Base-by-base conservation (phyloP, 805 yeast species). In the Barnettozyma populi region DNA sequence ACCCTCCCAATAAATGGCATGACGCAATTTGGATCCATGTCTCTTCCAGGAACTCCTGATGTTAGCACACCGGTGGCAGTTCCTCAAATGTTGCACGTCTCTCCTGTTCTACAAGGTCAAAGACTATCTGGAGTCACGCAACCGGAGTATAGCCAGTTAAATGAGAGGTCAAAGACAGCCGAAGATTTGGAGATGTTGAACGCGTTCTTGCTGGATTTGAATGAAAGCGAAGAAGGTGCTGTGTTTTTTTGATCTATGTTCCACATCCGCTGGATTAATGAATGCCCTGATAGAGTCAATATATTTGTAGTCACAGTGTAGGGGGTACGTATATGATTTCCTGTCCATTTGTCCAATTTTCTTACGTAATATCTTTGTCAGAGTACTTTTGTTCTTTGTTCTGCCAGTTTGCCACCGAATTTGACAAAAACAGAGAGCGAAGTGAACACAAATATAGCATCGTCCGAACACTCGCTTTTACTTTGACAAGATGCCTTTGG, bases 401-500 rank as follows among this genome's bases (percentile, higher is more conserved):
- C 32, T 25, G 7, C 13, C 32, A 29, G 16, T 32, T 35, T 35
- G 37, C 37, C 37, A 35, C 37, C 37, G 37, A 35, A 8, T 35
- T 35, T 35, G 16, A 35, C 37, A 35, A 35, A 35, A 35, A 35
- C 37, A 14, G 6, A 29, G 16, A 29, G 7, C 14, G 32, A 29
- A 14, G n/a, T n/a, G n/a, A n/a, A n/a, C n/a, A n/a, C n/a, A n/a
- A n/a, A n/a, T n/a, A n/a, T n/a, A n/a, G n/a, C n/a, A n/a, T n/a
- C n/a, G n/a, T n/a, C n/a, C n/a, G n/a, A n/a, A 21, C 21, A 36
- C 40, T 20, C 16, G 25, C 40, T 14, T 24, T 25, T 24, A 42
- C 13, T 9, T 34, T n/a, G 25, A 16, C 32, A 52, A 62, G 46
- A 90, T 90, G 97, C 97, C 85, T 54, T 78, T 90, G 60, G 99